phyloP scores from a whole-genome alignment of 2,329 filamentous ascomycete genomes.

The Dactylellina sp. region DNA sequence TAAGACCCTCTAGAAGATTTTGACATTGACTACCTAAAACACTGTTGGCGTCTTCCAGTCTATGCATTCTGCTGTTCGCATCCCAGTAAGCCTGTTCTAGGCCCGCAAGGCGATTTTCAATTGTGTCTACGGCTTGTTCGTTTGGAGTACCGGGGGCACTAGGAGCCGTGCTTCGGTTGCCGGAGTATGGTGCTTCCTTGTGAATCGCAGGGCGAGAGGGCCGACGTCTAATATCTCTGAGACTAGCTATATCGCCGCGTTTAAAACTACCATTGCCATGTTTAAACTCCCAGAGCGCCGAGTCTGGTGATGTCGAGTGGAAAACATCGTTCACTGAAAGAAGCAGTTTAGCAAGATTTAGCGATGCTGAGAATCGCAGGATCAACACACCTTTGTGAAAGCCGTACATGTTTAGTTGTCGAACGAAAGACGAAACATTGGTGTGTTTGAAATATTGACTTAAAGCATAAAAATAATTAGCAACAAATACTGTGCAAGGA shows the following conservation, averaged over 20 bases:
- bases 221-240: conserved; percentile 94
- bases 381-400: conserved; percentile 88
- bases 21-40: conserved; percentile 85
- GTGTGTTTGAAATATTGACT: conserved; percentile 99
- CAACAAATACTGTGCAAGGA: conserved; percentile 56
- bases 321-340: conserved; percentile 92
- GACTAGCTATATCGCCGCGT: conserved; percentile 86
- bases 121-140: conserved; percentile 75
- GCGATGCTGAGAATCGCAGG: background rate
- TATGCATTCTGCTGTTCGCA: conserved; percentile 77
- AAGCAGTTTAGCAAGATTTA: background rate
- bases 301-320: conserved; percentile 91
- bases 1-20: conserved; percentile 81
- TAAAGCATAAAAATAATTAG: conserved; percentile 30
- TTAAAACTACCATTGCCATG: conserved; percentile 98
- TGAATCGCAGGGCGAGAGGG: conserved; percentile 93
- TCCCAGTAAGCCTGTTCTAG: conserved; percentile 88
- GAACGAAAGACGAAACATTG: conserved; percentile 97
- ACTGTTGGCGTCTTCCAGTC: conserved; percentile 84
- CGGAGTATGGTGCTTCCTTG: conserved; percentile 83
- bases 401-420: conserved; percentile 98
- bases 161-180: conserved; percentile 77
- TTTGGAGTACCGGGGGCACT: conserved; percentile 87
- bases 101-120: conserved; percentile 78
- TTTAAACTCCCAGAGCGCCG: conserved; percentile 98